phyloP scores from a whole-genome alignment of 2,329 filamentous ascomycete genomes.

The Ophiocordyceps polyrhachis-furcata region DNA sequence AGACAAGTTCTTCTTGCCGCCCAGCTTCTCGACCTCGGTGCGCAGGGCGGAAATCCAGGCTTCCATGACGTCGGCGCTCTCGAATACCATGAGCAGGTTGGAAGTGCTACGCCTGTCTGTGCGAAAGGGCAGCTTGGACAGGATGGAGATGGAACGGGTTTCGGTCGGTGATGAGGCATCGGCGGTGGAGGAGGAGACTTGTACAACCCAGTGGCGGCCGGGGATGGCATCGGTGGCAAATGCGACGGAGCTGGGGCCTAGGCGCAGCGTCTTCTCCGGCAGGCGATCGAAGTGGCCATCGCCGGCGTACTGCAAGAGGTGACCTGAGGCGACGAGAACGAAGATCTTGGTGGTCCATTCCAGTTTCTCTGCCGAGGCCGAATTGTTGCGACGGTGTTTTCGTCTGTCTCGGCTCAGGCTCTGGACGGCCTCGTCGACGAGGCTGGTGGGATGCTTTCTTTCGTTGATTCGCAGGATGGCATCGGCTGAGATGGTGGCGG shows the following conservation, averaged over 20 bases:
- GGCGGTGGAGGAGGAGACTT: slow-evolving; percentile 48
- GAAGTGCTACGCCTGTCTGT: slow-evolving; percentile 35
- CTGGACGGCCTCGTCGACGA: slow-evolving; percentile 5
- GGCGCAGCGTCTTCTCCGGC: slow-evolving; percentile 54
- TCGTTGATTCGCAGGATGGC: slow-evolving; percentile 43
- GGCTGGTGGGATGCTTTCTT: slow-evolving; percentile 16
- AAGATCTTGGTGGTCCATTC: slow-evolving; percentile 58
- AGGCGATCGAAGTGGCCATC: slow-evolving; percentile 51
- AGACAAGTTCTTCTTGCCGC: slow-evolving; percentile 44
- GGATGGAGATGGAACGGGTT: slow-evolving; percentile 44
- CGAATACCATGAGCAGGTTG: slow-evolving; percentile 54
- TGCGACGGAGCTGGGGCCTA: slow-evolving; percentile 58
- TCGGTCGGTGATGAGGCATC: slow-evolving; percentile 32
- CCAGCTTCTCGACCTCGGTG: slow-evolving; percentile 49
- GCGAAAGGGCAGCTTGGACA: slow-evolving; percentile 45
- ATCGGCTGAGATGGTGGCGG: slow-evolving; percentile 50
- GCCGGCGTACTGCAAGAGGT: slow-evolving; percentile 55
- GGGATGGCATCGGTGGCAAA: slow-evolving; percentile 68
- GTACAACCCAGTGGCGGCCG: slow-evolving; percentile 63
- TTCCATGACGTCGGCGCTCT: slow-evolving; percentile 57
- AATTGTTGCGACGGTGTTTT: slow-evolving; percentile 25
- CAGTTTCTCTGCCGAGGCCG: slow-evolving; percentile 23
- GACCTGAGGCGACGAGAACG: slow-evolving; percentile 51
- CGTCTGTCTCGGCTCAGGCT: slow-evolving; percentile 15
- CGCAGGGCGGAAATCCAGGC: slow-evolving; percentile 52